Conservation (phyloP, 192 early-diverging fungal genomes). For the Coemansia sp. region DNA sequence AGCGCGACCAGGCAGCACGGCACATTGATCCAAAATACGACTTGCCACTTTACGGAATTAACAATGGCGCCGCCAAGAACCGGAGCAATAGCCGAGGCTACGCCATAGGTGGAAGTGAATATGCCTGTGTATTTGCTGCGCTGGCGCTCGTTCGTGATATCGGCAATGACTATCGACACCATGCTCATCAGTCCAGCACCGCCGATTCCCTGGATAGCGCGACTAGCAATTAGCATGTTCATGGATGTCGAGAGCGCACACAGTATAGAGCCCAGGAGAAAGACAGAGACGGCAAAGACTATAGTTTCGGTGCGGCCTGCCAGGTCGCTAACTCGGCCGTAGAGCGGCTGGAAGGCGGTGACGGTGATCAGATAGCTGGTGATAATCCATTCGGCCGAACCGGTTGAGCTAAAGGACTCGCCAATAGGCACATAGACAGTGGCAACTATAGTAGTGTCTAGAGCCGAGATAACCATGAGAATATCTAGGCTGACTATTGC, state of each 20-base stretch:
- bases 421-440: slow-evolving; percentile 70
- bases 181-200: slow-evolving; percentile 61
- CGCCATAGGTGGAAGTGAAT: slow-evolving; percentile 53
- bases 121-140: slow-evolving; percentile 69
- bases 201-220: slow-evolving; percentile 69
- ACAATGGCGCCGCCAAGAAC: slow-evolving; percentile 68
- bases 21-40: slow-evolving; percentile 78
- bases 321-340: slow-evolving; percentile 78
- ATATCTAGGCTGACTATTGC: slow-evolving; percentile 33
- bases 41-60: slow-evolving; percentile 58
- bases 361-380: slow-evolving; percentile 64
- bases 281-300: slow-evolving; percentile 30
- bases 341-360: slow-evolving; percentile 70
- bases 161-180: slow-evolving; percentile 68
- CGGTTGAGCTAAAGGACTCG: slow-evolving; percentile 60
- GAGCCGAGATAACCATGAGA: slow-evolving; percentile 29
- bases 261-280: slow-evolving; percentile 42
- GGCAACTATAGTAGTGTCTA: slow-evolving; percentile 82
- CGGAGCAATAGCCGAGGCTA: slow-evolving; percentile 64
- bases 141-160: slow-evolving; percentile 66
- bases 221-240: slow-evolving; percentile 59
- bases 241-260: slow-evolving; percentile 37
- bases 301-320: slow-evolving; percentile 47
- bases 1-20: slow-evolving; percentile 58
- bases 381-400: slow-evolving; percentile 76